Evolutionary conservation across 345 rosid genomes (phyloP).

Genomic region (Rhodomyrtus tomentosa): DNA sequence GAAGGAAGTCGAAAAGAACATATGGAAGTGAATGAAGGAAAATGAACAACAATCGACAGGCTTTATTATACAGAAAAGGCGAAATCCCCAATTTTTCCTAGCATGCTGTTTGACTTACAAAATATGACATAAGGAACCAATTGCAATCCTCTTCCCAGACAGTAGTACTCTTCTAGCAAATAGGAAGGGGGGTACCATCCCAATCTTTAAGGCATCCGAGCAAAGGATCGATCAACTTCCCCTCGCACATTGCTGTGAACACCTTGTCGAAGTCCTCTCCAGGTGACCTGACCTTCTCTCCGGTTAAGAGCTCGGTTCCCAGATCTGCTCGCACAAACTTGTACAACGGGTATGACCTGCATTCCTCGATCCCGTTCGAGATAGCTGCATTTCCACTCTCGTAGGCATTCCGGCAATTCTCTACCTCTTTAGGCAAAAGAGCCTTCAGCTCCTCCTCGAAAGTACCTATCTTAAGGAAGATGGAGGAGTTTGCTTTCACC

Average conservation of each 20-base stretch:
- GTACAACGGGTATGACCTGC: constrained; percentile 31
- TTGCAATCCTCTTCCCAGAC: not conserved
- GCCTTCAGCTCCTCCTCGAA: constrained; percentile 31
- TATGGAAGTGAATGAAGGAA: not conserved
- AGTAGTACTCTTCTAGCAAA: not conserved
- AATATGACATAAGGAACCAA: not conserved
- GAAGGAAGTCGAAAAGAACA: not conserved
- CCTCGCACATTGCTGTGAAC: constrained; percentile 14
- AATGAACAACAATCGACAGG: not conserved
- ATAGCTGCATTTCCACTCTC: constrained; percentile 16
- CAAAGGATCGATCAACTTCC: constrained; percentile 27
- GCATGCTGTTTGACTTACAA: not conserved
- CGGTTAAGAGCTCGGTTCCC: constrained; percentile 17
- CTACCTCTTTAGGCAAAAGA: constrained; percentile 23
- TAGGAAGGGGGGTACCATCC: constrained; percentile 6
- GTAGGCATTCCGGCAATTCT: constrained; percentile 9
- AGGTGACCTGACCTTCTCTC: constrained; percentile 22
- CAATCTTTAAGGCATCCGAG: constrained; percentile 22
- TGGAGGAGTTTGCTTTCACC: constrained; percentile 9
- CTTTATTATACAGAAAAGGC: not conserved
- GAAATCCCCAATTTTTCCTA: not conserved
- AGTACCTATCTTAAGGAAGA: constrained; percentile 11
- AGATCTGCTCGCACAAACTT: constrained; percentile 18
- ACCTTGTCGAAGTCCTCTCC: constrained; percentile 35
- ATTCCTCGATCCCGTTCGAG: constrained; percentile 25